Evolutionary conservation across 1,284 basidiomycete species (phyloP), one percentile per base, ranked within the genome.

Genomic region (Kalmanozyma brasiliensis): DNA sequence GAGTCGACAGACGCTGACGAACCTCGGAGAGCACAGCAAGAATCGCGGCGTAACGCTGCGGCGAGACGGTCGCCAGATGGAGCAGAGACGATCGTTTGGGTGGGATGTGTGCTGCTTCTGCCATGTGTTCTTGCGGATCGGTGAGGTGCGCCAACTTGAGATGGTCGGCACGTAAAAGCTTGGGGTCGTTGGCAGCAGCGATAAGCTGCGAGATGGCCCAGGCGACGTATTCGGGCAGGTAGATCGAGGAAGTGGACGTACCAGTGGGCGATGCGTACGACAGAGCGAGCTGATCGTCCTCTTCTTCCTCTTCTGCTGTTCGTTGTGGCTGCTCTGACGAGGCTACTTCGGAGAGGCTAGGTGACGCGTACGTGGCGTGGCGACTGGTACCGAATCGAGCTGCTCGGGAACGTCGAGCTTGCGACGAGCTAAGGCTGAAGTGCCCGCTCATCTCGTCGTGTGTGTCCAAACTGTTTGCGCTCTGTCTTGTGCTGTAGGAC

Each of bases 151-250:
- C 58, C 4, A 66, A 43, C 42, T 57, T 61, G 24, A 71, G 40
- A 17, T 66, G 68, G 16, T 71, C 68, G 2, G 44, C 49, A 2
- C 63, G 62, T 1, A 71, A 48, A 4, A 62, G 53, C 32, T 62
- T 63, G 17, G 63, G 68, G 36, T 60, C 53, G 42, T 63, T 65
- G 20, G 68, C 49, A 2, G 53, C 55, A 2, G 62, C 48, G 32
- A 71, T 71, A 23, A 65, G 58, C 35, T 71, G 68, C 4, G 58
- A 53, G 33, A 71, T 65, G 16, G 62, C 68, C 63, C 68, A 66
- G 9, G 47, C 49, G 19, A 71, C 68, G 40, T 66, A 71, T 19
- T 66, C 59, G 23, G 68, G 68, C 13, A 71, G 32, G 23, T 66
- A 57, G 16, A 71, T 66, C 2, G 60, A 62, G 13, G 58, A 57